phyloP scores from a whole-genome alignment of 2,329 filamentous ascomycete species.

The Colletotrichum horii region DNA sequence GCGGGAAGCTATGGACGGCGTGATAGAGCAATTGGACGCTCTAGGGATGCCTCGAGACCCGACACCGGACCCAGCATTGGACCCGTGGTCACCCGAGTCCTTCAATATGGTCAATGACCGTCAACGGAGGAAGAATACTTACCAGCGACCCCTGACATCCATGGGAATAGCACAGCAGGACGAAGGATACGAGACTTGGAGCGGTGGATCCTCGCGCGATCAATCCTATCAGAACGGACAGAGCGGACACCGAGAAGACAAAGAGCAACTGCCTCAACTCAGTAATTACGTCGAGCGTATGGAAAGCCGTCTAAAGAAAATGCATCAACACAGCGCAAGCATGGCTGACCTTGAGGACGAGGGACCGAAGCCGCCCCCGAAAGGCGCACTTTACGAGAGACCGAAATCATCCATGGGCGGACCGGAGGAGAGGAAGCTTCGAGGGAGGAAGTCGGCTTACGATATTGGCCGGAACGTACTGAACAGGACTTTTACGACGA shows the following conservation, averaged over 20 bases:
- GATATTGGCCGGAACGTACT: constrained; percentile 75
- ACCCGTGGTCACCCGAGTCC: constrained; percentile 91
- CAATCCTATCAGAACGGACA: constrained; percentile 45
- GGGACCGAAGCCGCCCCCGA: constrained; percentile 69
- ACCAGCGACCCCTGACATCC: constrained; percentile 71
- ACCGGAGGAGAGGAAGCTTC: constrained; percentile 51
- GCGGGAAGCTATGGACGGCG: constrained; percentile 95
- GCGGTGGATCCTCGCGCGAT: constrained; percentile 58
- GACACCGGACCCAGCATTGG: constrained; percentile 62
- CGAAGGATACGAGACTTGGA: constrained; percentile 65
- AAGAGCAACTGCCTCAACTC: constrained; percentile 70
- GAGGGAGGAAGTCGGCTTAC: constrained; percentile 76
- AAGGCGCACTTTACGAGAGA: constrained; percentile 54
- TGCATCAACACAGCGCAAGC: constrained; percentile 67
- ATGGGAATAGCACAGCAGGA: constrained; percentile 70
- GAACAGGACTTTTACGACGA: constrained; percentile 83
- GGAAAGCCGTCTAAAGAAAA: constrained; percentile 79
- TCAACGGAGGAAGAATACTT: constrained; percentile 37
- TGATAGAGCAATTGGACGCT: constrained; percentile 92
- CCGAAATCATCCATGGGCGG: constrained; percentile 65
- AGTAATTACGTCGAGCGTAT: constrained; percentile 90
- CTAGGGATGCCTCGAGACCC: constrained; percentile 70
- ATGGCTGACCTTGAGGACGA: constrained; percentile 50
- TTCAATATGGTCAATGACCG: constrained; percentile 65
- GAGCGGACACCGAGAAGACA: constrained; percentile 47